Evolutionary conservation across 2,329 filamentous ascomycete species (phyloP).

Genomic region (Diplodia intermedia): DNA sequence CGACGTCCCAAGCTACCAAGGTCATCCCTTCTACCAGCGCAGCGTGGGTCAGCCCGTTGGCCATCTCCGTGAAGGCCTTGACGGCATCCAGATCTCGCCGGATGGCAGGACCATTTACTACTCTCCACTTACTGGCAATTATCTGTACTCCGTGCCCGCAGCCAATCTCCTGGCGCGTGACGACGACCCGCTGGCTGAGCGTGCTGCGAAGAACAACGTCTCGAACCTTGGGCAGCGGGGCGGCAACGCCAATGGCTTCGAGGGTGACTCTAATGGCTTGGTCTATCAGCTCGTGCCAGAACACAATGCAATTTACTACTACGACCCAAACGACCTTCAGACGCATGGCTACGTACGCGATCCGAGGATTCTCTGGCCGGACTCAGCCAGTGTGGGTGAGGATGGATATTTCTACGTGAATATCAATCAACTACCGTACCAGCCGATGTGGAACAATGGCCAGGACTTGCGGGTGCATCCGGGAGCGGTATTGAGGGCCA

Average conservation of each 20-base stretch:
- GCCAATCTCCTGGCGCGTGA: conserved; percentile 49
- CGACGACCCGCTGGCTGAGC: conserved; percentile 51
- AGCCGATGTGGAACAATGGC: conserved; percentile 57
- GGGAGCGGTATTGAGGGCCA: conserved; percentile 55
- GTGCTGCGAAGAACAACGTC: conserved; percentile 56
- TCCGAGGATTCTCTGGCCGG: conserved; percentile 56
- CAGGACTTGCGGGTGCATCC: conserved; percentile 53
- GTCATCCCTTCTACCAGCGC: conserved; percentile 52
- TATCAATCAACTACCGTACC: conserved; percentile 58
- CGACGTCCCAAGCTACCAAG: conserved; percentile 57
- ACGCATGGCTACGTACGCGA: conserved; percentile 55
- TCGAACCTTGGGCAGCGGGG: conserved; percentile 55
- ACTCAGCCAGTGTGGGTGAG: conserved; percentile 46
- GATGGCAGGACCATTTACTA: conserved; percentile 57
- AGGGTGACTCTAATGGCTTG: conserved; percentile 57
- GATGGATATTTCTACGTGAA: conserved; percentile 56
- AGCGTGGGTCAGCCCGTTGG: conserved; percentile 43
- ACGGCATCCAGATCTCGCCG: conserved; percentile 58
- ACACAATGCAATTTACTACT: conserved; percentile 56
- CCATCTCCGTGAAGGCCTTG: conserved; percentile 54
- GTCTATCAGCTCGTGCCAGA: conserved; percentile 59
- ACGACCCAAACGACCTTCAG: conserved; percentile 52
- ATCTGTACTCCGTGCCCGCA: conserved; percentile 56
- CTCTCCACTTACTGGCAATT: conserved; percentile 51
- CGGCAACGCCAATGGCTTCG: conserved; percentile 58